Evolutionary conservation across 495 filamentous ascomycete genomes (phyloP).

Genomic region (Hypoxylon trugodes): DNA sequence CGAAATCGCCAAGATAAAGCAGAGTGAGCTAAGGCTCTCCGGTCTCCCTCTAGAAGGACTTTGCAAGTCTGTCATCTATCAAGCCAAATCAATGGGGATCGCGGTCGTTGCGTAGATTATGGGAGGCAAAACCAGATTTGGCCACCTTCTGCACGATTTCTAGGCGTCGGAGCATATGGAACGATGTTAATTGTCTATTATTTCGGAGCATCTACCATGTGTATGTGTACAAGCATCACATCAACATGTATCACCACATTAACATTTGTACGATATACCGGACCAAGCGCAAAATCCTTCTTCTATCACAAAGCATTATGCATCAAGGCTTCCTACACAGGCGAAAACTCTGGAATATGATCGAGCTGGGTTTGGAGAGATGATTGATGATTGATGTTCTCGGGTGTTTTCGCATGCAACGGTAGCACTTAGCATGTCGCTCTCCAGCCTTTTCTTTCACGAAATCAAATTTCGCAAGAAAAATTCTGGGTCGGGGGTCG

Average conservation of each 20-base stretch:
- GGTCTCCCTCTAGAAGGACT: slow-evolving; percentile 82
- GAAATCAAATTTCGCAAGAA: too few species aligned
- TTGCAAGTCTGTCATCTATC: slow-evolving; percentile 83
- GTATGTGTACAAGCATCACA: slow-evolving; percentile 20
- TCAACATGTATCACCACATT: slow-evolving; percentile 27
- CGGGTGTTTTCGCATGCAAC: slow-evolving; percentile 8
- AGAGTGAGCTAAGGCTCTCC: slow-evolving; percentile 79
- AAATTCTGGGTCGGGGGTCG: too few species aligned
- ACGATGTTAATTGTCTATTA: slow-evolving; percentile 18
- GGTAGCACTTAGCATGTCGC: not conserved
- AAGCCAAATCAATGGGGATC: slow-evolving; percentile 89
- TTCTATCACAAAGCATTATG: not conserved
- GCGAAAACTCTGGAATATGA: not conserved
- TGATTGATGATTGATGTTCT: slow-evolving; percentile 7
- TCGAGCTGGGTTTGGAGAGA: slow-evolving; percentile 4
- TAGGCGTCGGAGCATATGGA: slow-evolving; percentile 15
- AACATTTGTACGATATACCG: slow-evolving; percentile 26
- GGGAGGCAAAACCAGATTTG: not conserved
- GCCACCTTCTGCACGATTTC: not conserved
- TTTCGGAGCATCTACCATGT: slow-evolving; percentile 11
- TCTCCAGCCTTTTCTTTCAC: too few species aligned
- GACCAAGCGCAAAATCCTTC: slow-evolving; percentile 1
- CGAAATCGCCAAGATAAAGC: slow-evolving; percentile 98
- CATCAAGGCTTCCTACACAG: slow-evolving; percentile 9
- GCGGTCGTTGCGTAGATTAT: slow-evolving; percentile 70